These are phyloP conservation scores for Nemania diffusa DNA, from an alignment of 2,329 filamentous ascomycete genomes.

Conservation along the genomic window DNA sequence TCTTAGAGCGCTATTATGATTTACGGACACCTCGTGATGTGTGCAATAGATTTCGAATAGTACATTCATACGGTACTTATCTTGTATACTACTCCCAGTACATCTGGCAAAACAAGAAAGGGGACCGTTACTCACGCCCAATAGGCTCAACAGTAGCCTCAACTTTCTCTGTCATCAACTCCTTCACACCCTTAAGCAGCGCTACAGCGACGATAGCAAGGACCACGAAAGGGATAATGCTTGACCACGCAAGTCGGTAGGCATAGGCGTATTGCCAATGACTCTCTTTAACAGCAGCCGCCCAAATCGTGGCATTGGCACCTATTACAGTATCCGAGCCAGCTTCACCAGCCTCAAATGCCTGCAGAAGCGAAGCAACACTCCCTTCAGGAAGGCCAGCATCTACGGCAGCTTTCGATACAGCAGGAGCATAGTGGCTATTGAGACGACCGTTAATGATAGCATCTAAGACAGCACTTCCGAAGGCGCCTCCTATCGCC, in stretches of 20 bases:
- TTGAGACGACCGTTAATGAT: slow-evolving; percentile 61
- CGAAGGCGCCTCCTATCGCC: slow-evolving; percentile 64
- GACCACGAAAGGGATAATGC: slow-evolving; percentile 63
- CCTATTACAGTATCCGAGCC: slow-evolving; percentile 46
- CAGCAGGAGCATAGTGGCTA: slow-evolving; percentile 53
- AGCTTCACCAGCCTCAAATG: slow-evolving; percentile 51
- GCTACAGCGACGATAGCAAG: slow-evolving; percentile 57
- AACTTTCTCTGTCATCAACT: slow-evolving; percentile 64
- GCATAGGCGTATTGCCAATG: slow-evolving; percentile 58
- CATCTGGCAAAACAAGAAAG: not conserved
- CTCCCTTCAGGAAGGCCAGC: slow-evolving; percentile 56
- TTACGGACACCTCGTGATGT: too few relatives aligned
- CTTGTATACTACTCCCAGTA: not conserved
- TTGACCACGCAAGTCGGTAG: slow-evolving; percentile 61
- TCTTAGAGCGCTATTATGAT: too few relatives aligned
- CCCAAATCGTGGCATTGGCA: slow-evolving; percentile 52
- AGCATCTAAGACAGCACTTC: slow-evolving; percentile 62
- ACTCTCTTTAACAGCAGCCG: slow-evolving; percentile 54
- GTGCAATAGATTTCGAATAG: not conserved
- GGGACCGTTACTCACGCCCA: not conserved
- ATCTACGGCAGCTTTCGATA: slow-evolving; percentile 54
- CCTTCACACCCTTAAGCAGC: slow-evolving; percentile 59
- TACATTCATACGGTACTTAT: not conserved
- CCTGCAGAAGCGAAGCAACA: slow-evolving; percentile 52
- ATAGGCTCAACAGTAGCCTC: slow-evolving; percentile 61